Evolutionary conservation across 441 rosid species (phyloP).

Genomic region (Euphorbia celastroides): DNA sequence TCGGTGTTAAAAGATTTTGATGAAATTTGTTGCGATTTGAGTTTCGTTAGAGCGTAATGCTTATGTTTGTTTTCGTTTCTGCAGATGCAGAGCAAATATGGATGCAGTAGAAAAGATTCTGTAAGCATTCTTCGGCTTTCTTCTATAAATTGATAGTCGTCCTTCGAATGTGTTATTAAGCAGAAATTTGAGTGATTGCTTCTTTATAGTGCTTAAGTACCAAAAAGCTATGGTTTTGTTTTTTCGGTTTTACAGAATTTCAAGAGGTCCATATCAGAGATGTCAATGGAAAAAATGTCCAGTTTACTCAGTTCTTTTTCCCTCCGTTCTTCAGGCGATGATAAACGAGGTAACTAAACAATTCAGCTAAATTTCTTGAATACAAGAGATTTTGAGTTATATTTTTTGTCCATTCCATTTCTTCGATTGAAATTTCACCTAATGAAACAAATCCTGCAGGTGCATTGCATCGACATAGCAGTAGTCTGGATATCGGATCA

Average conservation of each 20-base stretch:
- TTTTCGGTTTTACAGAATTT: constrained; percentile 33
- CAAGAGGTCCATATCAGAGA: constrained; percentile 77
- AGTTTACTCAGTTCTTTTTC: constrained; percentile 64
- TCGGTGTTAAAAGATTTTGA: constrained; percentile 18
- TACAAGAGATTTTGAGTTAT: constrained; percentile 1
- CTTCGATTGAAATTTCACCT: constrained; percentile 5
- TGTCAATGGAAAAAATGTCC: constrained; percentile 68
- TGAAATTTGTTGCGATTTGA: constrained; percentile 1
- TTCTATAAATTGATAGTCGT: not conserved
- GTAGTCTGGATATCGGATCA: constrained; percentile 48
- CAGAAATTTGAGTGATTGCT: too few relatives aligned
- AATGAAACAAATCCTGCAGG: constrained; percentile 31
- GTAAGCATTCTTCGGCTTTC: constrained; percentile 35
- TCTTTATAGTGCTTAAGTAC: not conserved
- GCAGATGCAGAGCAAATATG: constrained; percentile 92
- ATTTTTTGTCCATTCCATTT: constrained; percentile 4
- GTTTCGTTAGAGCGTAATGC: constrained; percentile 12
- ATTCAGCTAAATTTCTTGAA: not conserved
- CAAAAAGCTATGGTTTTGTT: too few relatives aligned
- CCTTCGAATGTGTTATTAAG: not conserved
- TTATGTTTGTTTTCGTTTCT: constrained; percentile 19
- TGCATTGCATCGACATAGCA: constrained; percentile 43
- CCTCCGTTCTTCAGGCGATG: constrained; percentile 43
- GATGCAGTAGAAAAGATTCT: constrained; percentile 52
- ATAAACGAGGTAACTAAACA: constrained; percentile 36